Conservation (phyloP, 768 basidiomycete genomes). For the Auriscalpium microsporum region DNA sequence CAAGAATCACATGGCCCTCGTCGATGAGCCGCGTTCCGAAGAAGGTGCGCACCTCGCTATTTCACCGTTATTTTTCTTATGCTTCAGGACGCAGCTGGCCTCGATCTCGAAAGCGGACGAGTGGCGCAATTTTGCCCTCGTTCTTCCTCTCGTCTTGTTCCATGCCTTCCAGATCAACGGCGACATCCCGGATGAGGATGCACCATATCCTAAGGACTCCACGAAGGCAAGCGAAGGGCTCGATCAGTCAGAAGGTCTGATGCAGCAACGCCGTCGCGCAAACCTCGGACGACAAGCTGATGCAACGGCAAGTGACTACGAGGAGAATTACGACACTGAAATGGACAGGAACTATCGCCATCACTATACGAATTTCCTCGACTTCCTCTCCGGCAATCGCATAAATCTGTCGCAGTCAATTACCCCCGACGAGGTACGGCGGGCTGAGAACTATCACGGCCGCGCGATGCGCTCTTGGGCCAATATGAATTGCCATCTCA, state of each 20-base stretch:
- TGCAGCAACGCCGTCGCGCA: background rate
- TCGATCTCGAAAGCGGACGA: constrained; percentile 17
- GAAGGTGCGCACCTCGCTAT: background rate
- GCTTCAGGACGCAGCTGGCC: background rate
- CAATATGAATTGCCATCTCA: constrained; percentile 14
- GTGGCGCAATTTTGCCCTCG: constrained; percentile 11
- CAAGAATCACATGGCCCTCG: background rate
- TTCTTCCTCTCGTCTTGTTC: constrained; percentile 15
- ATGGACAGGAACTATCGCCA: background rate
- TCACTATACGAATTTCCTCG: background rate
- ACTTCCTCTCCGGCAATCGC: background rate
- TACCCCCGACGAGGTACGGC: background rate
- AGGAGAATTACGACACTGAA: background rate
- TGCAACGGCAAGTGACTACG: background rate
- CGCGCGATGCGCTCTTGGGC: constrained; percentile 12
- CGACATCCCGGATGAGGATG: background rate
- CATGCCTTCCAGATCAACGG: constrained; percentile 17
- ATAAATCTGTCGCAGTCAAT: background rate
- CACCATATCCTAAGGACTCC: background rate
- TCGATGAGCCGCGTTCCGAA: background rate
- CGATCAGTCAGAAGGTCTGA: background rate
- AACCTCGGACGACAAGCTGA: background rate
- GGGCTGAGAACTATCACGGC: background rate
- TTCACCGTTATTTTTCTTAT: background rate
- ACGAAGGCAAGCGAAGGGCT: background rate